Conservation (phyloP, 106 monocot species). For the Chionographis japonica region DNA sequence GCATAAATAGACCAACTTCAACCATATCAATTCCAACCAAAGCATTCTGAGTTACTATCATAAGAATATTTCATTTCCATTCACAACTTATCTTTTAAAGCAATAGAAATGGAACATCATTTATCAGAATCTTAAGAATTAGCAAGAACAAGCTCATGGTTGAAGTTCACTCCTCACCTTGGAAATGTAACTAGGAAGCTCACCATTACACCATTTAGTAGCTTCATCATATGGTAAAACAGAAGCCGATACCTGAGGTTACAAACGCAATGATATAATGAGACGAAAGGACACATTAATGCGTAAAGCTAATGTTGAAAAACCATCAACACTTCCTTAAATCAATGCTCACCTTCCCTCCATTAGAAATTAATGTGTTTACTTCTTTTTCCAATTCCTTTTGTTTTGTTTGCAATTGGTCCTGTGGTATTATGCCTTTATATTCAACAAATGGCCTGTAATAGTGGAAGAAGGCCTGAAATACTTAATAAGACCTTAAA, state of each 20-base stretch:
- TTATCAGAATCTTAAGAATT: background rate
- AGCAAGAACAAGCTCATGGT: background rate
- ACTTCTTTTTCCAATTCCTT: constrained; percentile 63
- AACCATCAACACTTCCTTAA: background rate
- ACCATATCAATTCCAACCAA: too few species aligned
- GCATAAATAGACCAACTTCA: too few species aligned
- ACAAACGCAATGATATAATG: background rate
- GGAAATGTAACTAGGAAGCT: constrained; percentile 68
- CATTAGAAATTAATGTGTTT: constrained; percentile 54
- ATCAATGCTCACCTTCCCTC: constrained; percentile 37
- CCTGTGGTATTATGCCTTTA: constrained; percentile 55
- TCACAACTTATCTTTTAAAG: background rate
- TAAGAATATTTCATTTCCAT: too few species aligned
- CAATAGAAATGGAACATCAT: background rate
- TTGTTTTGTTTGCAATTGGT: constrained; percentile 54
- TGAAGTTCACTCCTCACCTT: constrained; percentile 35
- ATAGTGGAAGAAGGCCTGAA: too few species aligned
- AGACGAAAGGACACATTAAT: background rate
- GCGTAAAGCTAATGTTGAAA: background rate
- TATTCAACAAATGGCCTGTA: constrained; percentile 86
- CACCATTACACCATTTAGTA: constrained; percentile 55
- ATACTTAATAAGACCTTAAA: too few species aligned
- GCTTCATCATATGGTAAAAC: constrained; percentile 74
- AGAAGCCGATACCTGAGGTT: constrained; percentile 44
- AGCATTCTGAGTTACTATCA: too few species aligned